Evolutionary conservation across 2,329 filamentous ascomycete species (phyloP), one percentile per base, ranked within the genome.

Genomic region (Immersiporthe knoxdaviesiana): DNA sequence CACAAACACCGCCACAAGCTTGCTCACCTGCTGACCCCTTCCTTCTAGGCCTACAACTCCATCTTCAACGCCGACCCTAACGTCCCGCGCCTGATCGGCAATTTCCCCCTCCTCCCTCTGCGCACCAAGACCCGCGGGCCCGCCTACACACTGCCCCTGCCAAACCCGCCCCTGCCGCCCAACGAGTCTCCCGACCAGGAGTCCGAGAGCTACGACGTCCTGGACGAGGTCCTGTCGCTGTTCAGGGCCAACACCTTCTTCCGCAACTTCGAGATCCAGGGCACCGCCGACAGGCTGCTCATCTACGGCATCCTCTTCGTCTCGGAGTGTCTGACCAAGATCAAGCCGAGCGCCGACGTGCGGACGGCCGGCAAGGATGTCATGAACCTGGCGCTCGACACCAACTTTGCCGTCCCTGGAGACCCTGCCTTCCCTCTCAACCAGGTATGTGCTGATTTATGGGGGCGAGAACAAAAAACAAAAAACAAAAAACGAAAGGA

Each of bases 241-340:
- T 99, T 98, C 87, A 93, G 96, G 73, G 95, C 96, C 76, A 98
- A 99, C 85, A 97, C 95, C 71, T 95, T 99, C 82, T 99, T 98
- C 87, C 92, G 96, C 77, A 99, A 98, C 87, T 99, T 99, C 77
- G 96, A 98, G 85, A 97, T 98, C 84, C 95, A 97, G 82, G 96
- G 96, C 18, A 92, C 93, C 35, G 95, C 96, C 69, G 96, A 99
- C 82, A 88, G 96, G 54, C 89, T 98, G 77, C 87, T 99, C 74
- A 94, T 98, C 77, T 99, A 99, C 83, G 95, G 95, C 72, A 99
- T 97, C 79, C 87, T 97, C 78, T 98, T 95, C 81, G 87, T 98
- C 76, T 95, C 91, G 81, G 94, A 98, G 81, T 94, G 93, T 76
- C 83, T 99, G 78, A 85, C 86, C 76, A 97, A 96, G 86, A 94